Percentiles rank a stretch among this genome's conserved stretches.
phyloP scores from a whole-genome alignment of 768 basidiomycete genomes.

The Tricholoma saponaceum region DNA sequence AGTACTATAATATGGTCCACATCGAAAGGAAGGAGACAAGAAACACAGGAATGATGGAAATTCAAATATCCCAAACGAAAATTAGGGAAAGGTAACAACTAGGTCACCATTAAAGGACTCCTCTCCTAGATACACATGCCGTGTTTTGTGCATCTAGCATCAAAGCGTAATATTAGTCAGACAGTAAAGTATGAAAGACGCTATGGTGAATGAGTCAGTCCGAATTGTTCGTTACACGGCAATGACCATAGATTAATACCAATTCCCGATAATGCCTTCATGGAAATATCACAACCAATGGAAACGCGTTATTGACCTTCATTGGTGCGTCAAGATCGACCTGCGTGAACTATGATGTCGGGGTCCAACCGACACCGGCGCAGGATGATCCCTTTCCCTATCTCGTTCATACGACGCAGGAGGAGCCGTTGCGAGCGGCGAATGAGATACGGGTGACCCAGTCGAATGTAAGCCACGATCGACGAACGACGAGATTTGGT shows the following conservation, averaged over 20 bases:
- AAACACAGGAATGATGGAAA: neutral
- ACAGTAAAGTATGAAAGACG: neutral
- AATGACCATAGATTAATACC: neutral
- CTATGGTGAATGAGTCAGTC: neutral
- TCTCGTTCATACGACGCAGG: slow-evolving; percentile 55
- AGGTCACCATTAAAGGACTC: neutral
- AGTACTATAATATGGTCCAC: neutral
- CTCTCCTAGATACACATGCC: neutral
- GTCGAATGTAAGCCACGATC: slow-evolving; percentile 35
- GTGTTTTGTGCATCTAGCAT: neutral
- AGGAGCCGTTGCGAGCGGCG: slow-evolving; percentile 33
- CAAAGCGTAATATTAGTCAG: neutral
- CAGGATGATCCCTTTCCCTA: slow-evolving; percentile 46
- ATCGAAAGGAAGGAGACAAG: neutral
- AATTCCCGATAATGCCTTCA: neutral
- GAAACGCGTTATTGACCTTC: slow-evolving; percentile 5
- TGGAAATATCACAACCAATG: neutral
- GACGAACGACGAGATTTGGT: slow-evolving; percentile 28
- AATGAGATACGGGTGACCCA: slow-evolving; percentile 34
- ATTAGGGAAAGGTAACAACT: neutral
- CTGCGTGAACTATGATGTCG: slow-evolving; percentile 28
- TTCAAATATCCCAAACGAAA: neutral
- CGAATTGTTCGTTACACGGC: neutral
- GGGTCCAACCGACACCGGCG: slow-evolving; percentile 40
- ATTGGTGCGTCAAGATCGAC: slow-evolving; percentile 34